Evolutionary conservation across 805 yeast species (phyloP), one percentile per base, ranked within the genome.

Genomic region (Kodamaea nitidulidarum): DNA sequence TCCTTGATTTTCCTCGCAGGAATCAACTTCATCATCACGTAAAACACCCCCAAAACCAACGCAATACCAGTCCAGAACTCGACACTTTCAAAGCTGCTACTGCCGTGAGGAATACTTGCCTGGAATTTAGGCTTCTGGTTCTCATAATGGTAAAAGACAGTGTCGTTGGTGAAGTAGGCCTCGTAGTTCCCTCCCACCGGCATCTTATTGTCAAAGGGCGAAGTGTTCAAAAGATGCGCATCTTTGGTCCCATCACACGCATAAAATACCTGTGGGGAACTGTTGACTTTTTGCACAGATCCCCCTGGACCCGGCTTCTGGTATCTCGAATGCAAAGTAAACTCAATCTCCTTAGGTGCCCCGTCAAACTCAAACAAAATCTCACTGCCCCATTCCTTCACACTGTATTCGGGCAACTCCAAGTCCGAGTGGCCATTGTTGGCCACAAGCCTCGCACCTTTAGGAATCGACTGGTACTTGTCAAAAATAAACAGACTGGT

Each of bases 321-420:
- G 45, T 69, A 69, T 26, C 74, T 49, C 6, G 72, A 58, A 43
- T 69, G 73, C 6, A 69, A 42, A 6, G 61, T 61, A 20, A 67
- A 42, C 14, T 52, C 55, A 4, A 63, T 43, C 11, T 40, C 45
- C 9, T 35, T 32, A 2, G 46, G 32, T 8, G 30, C 16, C 15
- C 44, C 39, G 15, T 48, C 46, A 30, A 58, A 46, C 40, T 61
- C 65, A 32, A 66, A 40, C 24, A 69, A 46, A 3, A 63, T 43
- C 41, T 68, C 72, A 41, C 53, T 61, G 0, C 74, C 74, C 73
- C 73, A 68, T 36, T 55, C 55, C 2, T 40, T 17, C 7, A 65
- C 50, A 14, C 56, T 52, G 45, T 68, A 69, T 30, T 51, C 70
- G 0, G 74, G 73, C 9, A 65, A 50, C 47, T 69, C 74, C 39